A percentile compares a stretch with the other conserved stretches of the same genome.
These are phyloP conservation scores for Daldinia loculata DNA, from an alignment of 495 filamentous ascomycete genomes.

Conservation along the genomic window DNA sequence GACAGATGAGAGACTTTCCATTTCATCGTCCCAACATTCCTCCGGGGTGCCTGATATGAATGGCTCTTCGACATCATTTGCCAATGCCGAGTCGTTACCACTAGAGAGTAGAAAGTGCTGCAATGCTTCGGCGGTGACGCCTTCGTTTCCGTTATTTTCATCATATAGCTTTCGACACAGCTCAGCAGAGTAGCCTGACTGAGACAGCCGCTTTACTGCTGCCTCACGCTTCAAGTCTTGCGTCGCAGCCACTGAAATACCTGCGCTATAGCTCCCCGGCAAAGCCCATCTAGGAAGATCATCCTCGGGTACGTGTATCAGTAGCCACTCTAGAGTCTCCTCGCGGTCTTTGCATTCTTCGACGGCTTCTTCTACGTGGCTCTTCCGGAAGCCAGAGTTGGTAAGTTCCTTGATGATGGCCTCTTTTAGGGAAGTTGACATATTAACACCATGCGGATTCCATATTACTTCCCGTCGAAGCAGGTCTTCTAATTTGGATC, in stretches of 20 bases:
- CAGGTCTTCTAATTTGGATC: conserved; percentile 78
- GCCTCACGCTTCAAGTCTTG: conserved; percentile 77
- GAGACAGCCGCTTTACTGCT: conserved; percentile 80
- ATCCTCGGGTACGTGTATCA: conserved; percentile 96
- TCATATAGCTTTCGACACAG: conserved; percentile 80
- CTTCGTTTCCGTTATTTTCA: conserved; percentile 73
- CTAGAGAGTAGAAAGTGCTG: conserved; percentile 72
- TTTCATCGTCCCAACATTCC: conserved; percentile 85
- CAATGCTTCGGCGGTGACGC: conserved; percentile 77
- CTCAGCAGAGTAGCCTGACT: conserved; percentile 84
- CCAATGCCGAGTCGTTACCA: conserved; percentile 41
- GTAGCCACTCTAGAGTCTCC: conserved; percentile 88
- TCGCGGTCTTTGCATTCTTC: conserved; percentile 90
- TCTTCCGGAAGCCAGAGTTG: conserved; percentile 80
- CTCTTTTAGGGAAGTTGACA: conserved; percentile 64
- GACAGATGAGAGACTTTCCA: conserved; percentile 79
- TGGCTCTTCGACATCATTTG: conserved; percentile 40
- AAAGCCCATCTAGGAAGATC: conserved; percentile 90
- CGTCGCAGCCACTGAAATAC: conserved; percentile 80
- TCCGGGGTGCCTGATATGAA: conserved; percentile 56
- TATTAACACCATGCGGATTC: conserved; percentile 79
- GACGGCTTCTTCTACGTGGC: conserved; percentile 88
- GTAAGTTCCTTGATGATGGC: conserved; percentile 77
- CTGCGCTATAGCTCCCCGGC: conserved; percentile 88
- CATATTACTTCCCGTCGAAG: conserved; percentile 80